phyloP scores from a whole-genome alignment of 192 early-diverging fungal genomes.

The Phycomyces nitens region DNA sequence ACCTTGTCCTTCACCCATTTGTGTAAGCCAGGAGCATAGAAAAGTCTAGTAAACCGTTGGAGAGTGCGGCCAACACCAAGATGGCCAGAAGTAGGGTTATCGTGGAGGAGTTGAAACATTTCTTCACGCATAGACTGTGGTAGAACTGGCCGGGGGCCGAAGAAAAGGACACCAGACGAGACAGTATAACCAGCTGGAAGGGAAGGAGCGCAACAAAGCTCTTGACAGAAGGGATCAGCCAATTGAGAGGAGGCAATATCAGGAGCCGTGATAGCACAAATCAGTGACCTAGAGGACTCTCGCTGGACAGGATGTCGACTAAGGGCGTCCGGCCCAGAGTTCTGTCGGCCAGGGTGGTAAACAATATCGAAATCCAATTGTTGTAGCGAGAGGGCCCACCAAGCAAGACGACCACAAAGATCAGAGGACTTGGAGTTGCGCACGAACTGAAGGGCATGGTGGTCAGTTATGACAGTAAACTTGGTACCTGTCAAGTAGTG shows the following conservation, averaged over 20 bases:
- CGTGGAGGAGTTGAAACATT: background rate
- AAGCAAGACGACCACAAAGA: background rate
- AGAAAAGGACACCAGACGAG: conserved; percentile 6
- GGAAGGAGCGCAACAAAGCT: background rate
- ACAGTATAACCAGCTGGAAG: too few relatives aligned
- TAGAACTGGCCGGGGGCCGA: background rate
- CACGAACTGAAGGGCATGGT: background rate
- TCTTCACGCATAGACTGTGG: background rate
- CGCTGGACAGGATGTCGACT: background rate
- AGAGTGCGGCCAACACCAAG: background rate
- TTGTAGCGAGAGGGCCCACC: background rate
- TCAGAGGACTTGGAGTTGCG: background rate
- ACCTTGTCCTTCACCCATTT: too few relatives aligned
- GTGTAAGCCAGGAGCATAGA: too few relatives aligned
- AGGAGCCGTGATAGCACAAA: background rate
- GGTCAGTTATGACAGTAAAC: conserved; percentile 4
- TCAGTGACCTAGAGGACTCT: background rate
- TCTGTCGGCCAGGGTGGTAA: background rate
- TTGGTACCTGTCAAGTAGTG: background rate
- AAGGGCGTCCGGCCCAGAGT: background rate
- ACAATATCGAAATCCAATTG: background rate
- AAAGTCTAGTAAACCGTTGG: too few relatives aligned
- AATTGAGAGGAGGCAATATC: background rate
- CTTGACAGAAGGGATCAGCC: background rate
- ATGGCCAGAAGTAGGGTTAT: background rate